Evolutionary conservation across 208 protist species (phyloP).

Genomic region (Naegleria gruberi): DNA sequence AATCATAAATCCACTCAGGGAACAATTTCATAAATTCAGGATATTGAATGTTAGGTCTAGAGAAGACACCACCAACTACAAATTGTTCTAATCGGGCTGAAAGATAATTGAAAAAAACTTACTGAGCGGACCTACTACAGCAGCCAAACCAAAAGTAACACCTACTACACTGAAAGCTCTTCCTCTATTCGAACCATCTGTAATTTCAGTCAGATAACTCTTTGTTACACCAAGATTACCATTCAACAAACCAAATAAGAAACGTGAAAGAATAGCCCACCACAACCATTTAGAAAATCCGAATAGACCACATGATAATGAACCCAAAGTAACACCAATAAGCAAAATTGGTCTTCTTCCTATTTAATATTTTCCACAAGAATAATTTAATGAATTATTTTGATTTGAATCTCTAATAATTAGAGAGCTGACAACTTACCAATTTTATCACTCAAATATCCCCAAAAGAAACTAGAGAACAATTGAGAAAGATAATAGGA

Average conservation of each 20-base stretch:
- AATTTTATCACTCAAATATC: background rate
- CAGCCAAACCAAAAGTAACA: background rate
- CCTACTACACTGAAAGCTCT: background rate
- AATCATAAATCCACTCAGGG: background rate
- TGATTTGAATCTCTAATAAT: too few relatives aligned
- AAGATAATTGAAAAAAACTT: background rate
- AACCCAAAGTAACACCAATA: background rate
- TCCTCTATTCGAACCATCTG: background rate
- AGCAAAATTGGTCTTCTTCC: background rate
- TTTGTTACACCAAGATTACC: background rate
- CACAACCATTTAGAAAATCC: background rate
- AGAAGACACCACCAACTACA: background rate
- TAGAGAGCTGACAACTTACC: too few relatives aligned
- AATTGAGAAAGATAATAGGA: conserved; percentile 10
- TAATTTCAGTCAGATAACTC: background rate
- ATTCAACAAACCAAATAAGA: conserved; percentile 15
- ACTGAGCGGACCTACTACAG: background rate
- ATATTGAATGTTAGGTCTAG: background rate
- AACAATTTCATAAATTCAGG: background rate
- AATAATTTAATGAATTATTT: too few relatives aligned
- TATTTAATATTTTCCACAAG: too few relatives aligned
- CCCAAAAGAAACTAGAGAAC: background rate
- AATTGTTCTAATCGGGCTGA: too few relatives aligned
- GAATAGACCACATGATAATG: background rate
- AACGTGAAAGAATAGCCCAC: background rate